A percentile compares a stretch with the other conserved stretches of the same genome.
These are phyloP conservation scores for Ehretia macrophylla DNA, from an alignment of 257 asterid genomes.

Conservation along the genomic window DNA sequence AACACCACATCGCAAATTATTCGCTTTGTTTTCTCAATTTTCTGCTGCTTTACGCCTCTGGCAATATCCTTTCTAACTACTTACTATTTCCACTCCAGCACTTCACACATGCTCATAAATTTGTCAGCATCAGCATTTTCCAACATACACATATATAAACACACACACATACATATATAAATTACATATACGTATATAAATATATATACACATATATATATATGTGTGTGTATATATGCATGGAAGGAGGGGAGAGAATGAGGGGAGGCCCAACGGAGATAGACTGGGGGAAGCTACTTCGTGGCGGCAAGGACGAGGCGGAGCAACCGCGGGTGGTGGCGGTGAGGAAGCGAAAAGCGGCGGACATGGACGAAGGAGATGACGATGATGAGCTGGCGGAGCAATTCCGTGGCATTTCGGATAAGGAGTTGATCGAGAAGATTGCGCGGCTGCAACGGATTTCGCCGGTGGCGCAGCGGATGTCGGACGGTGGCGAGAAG, in stretches of 20 bases:
- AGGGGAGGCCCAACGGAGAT: slow-evolving; percentile 4
- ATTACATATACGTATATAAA: background rate
- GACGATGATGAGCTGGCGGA: background rate
- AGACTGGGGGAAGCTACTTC: slow-evolving; percentile 18
- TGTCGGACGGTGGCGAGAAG: slow-evolving; percentile 26
- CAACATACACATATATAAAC: background rate
- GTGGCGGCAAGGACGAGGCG: slow-evolving; percentile 3
- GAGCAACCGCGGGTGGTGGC: slow-evolving; percentile 24
- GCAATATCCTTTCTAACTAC: background rate
- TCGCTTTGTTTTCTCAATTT: too few relatives aligned
- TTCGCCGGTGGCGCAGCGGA: background rate
- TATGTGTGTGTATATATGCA: slow-evolving; percentile 10
- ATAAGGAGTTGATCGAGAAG: background rate
- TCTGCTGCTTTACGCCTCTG: too few relatives aligned
- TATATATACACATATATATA: background rate
- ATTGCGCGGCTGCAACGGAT: slow-evolving; percentile 1
- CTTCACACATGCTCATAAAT: background rate
- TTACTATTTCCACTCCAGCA: background rate
- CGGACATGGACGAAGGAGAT: slow-evolving; percentile 9
- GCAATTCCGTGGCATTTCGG: background rate
- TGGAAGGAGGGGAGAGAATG: slow-evolving; percentile 8
- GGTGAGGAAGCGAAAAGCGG: background rate
- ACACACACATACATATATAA: background rate
- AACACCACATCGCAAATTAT: background rate
- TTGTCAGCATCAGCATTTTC: background rate